Percentiles rank a stretch among this genome's conserved stretches.
These are phyloP conservation scores for Chalciporus sp. DNA, from an alignment of 1,284 basidiomycete species.

Conservation along the genomic window DNA sequence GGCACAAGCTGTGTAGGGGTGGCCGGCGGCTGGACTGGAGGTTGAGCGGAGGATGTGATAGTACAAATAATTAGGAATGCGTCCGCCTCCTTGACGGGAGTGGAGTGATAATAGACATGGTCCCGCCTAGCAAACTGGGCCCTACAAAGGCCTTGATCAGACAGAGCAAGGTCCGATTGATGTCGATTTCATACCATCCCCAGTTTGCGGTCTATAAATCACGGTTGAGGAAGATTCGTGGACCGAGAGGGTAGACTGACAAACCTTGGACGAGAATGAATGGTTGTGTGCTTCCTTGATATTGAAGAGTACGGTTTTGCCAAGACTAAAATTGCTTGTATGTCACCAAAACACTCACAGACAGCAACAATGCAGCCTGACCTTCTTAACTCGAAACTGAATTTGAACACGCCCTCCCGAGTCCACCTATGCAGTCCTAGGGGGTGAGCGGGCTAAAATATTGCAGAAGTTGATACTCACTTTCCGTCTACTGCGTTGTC, in stretches of 20 bases:
- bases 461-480: slow-evolving; percentile 35
- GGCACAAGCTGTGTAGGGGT: slow-evolving; percentile 60
- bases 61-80: slow-evolving; percentile 79
- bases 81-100: slow-evolving; percentile 58
- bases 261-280: slow-evolving; percentile 77
- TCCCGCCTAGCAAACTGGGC: slow-evolving; percentile 82
- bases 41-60: slow-evolving; percentile 68
- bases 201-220: slow-evolving; percentile 71
- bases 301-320: slow-evolving; percentile 56
- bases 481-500: slow-evolving; percentile 66
- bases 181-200: slow-evolving; percentile 62
- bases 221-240: slow-evolving; percentile 11
- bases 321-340: slow-evolving; percentile 38
- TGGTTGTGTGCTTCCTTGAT: slow-evolving; percentile 84
- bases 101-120: slow-evolving; percentile 65
- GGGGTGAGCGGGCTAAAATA: not conserved
- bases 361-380: slow-evolving; percentile 29
- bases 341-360: not conserved
- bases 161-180: not conserved
- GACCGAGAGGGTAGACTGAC: not conserved
- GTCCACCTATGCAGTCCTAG: slow-evolving; percentile 57
- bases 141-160: slow-evolving; percentile 43
- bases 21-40: slow-evolving; percentile 49
- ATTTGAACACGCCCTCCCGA: slow-evolving; percentile 82
- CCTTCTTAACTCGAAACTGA: slow-evolving; percentile 82